Evolutionary conservation across 1,139 yeast species (phyloP).

Genomic region (Pichia sp.): DNA sequence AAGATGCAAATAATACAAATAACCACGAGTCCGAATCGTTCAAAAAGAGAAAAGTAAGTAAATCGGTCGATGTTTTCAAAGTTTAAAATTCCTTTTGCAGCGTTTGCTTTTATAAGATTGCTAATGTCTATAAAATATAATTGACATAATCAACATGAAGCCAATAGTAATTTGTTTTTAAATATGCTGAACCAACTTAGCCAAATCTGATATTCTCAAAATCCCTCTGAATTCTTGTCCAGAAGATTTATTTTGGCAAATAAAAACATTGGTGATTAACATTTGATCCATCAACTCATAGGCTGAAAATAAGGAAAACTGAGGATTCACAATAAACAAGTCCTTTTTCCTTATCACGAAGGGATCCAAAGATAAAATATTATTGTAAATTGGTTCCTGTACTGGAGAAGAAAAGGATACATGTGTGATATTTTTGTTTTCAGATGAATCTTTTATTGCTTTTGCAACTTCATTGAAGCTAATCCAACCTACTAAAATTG

Average conservation of each 20-base stretch:
- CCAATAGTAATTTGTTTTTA: not conserved
- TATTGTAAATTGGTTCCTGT: not conserved
- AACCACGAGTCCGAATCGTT: not conserved
- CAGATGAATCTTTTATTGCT: not conserved
- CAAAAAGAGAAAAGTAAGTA: constrained; percentile 14
- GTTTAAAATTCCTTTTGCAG: constrained; percentile 2
- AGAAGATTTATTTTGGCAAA: constrained; percentile 8
- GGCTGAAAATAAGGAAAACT: constrained; percentile 21
- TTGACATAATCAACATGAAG: not conserved
- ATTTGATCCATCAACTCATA: constrained; percentile 26
- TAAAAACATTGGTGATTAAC: constrained; percentile 20
- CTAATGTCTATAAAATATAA: too few relatives aligned
- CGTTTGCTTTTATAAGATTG: too few relatives aligned
- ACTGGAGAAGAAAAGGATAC: constrained; percentile 3
- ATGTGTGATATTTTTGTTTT: not conserved
- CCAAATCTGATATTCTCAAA: constrained; percentile 21
- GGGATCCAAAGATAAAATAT: constrained; percentile 3
- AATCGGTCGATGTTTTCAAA: constrained; percentile 14
- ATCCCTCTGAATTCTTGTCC: constrained; percentile 21
- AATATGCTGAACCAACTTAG: constrained; percentile 9
- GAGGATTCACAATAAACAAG: constrained; percentile 17
- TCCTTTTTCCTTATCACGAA: constrained; percentile 8
- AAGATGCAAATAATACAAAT: not conserved
- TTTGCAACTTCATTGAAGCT: constrained; percentile 3
- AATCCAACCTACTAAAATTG: constrained; percentile 10